Base-by-base conservation (phyloP, 1,284 basidiomycete genomes). In the Tremellales sp. region DNA sequence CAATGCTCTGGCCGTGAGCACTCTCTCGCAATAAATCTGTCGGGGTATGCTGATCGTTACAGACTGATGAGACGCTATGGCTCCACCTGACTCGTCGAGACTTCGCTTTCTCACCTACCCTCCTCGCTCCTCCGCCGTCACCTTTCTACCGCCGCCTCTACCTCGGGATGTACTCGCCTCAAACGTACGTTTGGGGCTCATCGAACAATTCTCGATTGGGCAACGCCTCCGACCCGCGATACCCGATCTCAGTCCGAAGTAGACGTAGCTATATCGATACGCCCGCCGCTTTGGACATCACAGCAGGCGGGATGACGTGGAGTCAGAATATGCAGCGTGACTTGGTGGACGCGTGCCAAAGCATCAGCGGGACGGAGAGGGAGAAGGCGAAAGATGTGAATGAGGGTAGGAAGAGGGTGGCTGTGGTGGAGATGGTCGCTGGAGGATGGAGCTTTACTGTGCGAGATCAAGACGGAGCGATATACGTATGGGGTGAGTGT, bases 101-200 rank as follows among this genome's bases (percentile, higher is more conserved):
- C 66, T 91, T 84, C 76, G 86, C 89, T 63, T 89, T 88, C 63
- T 78, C 82, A 12, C 81, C 81, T 4, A 46, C 57, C 13, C 50
- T 53, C 13, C 56, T 63, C 11, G 60, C 53, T 17, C 61, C 61
- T 8, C 49, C 49, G 22, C 48, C 46, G 4, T 52, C 53, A 19
- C 57, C 75, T 43, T 88, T 87, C 44, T 90, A 83, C 81, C 85
- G 84, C 71, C 80, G 83, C 57, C 82, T 92, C 29, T 92, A 90
- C 73, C 78, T 78, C 44, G 84, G 87, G 3, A 70, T 92, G 40
- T 73, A 68, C 26, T 67, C 61, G 68, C 82, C 79, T 54, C 80
- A 73, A 62, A 76, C 85, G 1, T 90, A 82, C 64, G 83, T 89
- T 17, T 92, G 89, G 89, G 89, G 89, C 82, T 87, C 69, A 64